Evolutionary conservation across 2,329 filamentous ascomycete genomes (phyloP).

Genomic region (Trichoderma aggressivum): DNA sequence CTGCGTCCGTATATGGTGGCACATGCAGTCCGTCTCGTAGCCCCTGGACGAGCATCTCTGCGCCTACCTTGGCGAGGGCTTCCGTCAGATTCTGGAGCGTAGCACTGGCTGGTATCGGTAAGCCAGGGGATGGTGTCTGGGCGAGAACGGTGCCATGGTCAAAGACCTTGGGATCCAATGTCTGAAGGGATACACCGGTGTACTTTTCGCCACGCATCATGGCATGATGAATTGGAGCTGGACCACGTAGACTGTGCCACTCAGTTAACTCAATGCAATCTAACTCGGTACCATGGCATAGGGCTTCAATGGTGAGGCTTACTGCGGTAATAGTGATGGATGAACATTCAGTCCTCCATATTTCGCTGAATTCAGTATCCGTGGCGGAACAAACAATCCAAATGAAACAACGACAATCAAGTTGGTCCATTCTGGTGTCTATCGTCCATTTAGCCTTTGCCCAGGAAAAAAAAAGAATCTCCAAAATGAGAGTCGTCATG

Average conservation of each 20-base stretch:
- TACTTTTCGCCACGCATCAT: constrained; percentile 58
- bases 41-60: constrained; percentile 64
- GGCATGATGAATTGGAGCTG: constrained; percentile 84
- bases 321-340: constrained; percentile 85
- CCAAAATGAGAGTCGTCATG: no score
- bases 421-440: constrained; percentile 63
- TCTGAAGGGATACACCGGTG: constrained; percentile 83
- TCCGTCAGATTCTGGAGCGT: constrained; percentile 42
- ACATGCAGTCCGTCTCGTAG: constrained; percentile 64
- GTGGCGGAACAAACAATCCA: constrained; percentile 78
- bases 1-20: constrained; percentile 49
- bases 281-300: background rate
- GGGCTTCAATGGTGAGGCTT: constrained; percentile 25
- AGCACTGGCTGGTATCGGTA: constrained; percentile 46
- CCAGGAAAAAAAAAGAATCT: no score
- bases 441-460: constrained; percentile 12
- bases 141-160: constrained; percentile 74
- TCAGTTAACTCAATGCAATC: background rate
- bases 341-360: constrained; percentile 94
- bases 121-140: constrained; percentile 61
- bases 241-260: constrained; percentile 66
- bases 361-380: constrained; percentile 64
- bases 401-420: constrained; percentile 92
- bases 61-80: constrained; percentile 61
- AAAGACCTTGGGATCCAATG: constrained; percentile 71